Conservation (phyloP, 306 rosid genomes). For the Cyamopsis tetragonoloba region DNA sequence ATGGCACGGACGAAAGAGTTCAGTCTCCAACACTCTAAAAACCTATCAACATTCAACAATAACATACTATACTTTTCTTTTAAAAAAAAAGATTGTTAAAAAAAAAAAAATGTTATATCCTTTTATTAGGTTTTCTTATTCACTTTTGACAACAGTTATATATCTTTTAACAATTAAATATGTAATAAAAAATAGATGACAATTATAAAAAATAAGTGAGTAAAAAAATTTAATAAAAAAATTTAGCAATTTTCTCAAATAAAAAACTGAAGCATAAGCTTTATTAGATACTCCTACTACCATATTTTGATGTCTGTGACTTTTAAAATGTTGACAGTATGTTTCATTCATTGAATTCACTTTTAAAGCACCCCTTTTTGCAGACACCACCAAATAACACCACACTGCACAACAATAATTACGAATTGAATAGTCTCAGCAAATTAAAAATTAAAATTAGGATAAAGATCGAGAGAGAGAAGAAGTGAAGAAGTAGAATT, state of each 20-base stretch:
- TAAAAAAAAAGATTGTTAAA: no score
- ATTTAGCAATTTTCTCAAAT: no score
- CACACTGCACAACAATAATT: constrained; percentile 56
- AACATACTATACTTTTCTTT: no score
- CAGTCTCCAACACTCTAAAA: constrained; percentile 48
- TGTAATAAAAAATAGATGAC: no score
- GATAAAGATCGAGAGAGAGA: not conserved
- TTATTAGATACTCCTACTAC: constrained; percentile 25
- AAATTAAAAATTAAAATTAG: not conserved
- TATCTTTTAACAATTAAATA: no score
- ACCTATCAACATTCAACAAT: constrained; percentile 21
- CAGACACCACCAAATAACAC: constrained; percentile 71
- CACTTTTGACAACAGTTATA: no score
- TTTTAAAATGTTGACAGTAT: constrained; percentile 54
- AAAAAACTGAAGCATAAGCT: constrained; percentile 31
- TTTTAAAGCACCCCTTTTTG: constrained; percentile 70
- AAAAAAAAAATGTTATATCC: no score
- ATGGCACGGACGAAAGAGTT: constrained; percentile 45
- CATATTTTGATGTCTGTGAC: constrained; percentile 16
- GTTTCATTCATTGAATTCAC: constrained; percentile 61
- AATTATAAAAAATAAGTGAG: no score
- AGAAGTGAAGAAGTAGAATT: constrained; percentile 8
- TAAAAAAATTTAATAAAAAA: no score
- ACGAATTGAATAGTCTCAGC: constrained; percentile 20
- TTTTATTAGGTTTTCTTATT: no score